Percentiles rank a stretch among this genome's conserved stretches.
phyloP scores from a whole-genome alignment of 768 basidiomycete genomes.

The Lentinula lateritia region DNA sequence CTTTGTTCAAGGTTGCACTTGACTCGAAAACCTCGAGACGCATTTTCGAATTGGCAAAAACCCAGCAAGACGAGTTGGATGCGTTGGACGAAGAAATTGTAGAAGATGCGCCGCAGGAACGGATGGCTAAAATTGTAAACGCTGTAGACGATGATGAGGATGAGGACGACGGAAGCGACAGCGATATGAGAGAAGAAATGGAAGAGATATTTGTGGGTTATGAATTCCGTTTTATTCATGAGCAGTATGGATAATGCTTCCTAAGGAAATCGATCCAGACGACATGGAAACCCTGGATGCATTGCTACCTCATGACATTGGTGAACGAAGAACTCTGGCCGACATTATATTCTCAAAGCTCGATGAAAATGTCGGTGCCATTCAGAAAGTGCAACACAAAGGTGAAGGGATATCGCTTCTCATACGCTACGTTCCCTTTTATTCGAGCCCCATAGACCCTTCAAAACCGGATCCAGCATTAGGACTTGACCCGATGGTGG shows the following conservation, averaged over 20 bases:
- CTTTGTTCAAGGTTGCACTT: constrained; percentile 48
- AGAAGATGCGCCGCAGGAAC: constrained; percentile 46
- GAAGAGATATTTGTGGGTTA: constrained; percentile 58
- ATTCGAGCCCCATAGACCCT: constrained; percentile 25
- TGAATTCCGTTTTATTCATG: neutral
- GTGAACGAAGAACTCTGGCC: constrained; percentile 81
- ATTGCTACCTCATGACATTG: constrained; percentile 67
- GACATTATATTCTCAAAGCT: constrained; percentile 97
- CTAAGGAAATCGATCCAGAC: constrained; percentile 82
- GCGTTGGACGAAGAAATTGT: constrained; percentile 50
- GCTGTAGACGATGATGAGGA: constrained; percentile 29
- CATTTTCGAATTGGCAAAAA: constrained; percentile 88
- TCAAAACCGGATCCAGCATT: constrained; percentile 73
- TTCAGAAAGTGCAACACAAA: constrained; percentile 52
- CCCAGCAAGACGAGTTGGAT: constrained; percentile 88
- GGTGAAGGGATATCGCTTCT: constrained; percentile 24
- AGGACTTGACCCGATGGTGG: constrained; percentile 87
- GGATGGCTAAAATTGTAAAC: constrained; percentile 27
- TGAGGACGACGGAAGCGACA: constrained; percentile 34
- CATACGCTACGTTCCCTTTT: neutral
- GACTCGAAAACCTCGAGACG: constrained; percentile 79
- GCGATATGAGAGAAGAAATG: constrained; percentile 32
- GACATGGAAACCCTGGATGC: constrained; percentile 86
- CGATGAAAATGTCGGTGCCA: constrained; percentile 50
- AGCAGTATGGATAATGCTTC: constrained; percentile 8